Base-by-base conservation (phyloP, 768 basidiomycete genomes). In the Suillus weaverae region DNA sequence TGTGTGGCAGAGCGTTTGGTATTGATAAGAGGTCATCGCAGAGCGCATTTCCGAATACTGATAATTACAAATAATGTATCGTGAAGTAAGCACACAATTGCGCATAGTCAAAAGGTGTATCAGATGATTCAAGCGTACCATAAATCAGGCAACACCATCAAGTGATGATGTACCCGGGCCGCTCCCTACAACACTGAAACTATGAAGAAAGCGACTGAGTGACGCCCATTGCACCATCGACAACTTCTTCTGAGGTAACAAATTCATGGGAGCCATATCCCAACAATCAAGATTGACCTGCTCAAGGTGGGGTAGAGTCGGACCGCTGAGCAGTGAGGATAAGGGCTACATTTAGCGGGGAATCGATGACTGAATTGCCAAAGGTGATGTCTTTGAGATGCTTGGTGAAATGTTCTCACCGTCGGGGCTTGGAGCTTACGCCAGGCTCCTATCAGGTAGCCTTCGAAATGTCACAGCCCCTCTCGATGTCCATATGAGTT, bases 341-440 rank as follows among this genome's bases (percentile, higher is more conserved):
- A 16, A 50, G 46, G 0, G 74, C 68, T 18, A 74, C 65, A 1
- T 54, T 13, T 14, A n/a, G 2, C 2, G 70, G 74, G 0, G 64
- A 62, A 13, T n/a, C 18, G 22, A 73, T 62, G 1, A 64, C 62
- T 0, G 74, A 70, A 14, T 73, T 75, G 7, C 72, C 74, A 0
- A 73, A 61, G 20, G 60, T 62, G 9, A 73, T 68, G 0, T 11
- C 5, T 33, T 5, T 43, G n/a, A 36, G 14, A 7, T 54, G 13
- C 22, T 5, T 10, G 33, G 14, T 11, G 3, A 39, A 41, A 0
- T 46, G 6, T 3, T 30, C n/a, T n/a, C 16, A 38, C 55, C 55
- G 22, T 36, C 22, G 22, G 55, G 55, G 36, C 4, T 61, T 73
- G 67, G 0, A 74, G 38, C 5, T 56, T 10, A 32, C 71, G 69